These are phyloP conservation scores for Uronychia binucleata DNA, from an alignment of 73 alveolate species.

Conservation along the genomic window DNA sequence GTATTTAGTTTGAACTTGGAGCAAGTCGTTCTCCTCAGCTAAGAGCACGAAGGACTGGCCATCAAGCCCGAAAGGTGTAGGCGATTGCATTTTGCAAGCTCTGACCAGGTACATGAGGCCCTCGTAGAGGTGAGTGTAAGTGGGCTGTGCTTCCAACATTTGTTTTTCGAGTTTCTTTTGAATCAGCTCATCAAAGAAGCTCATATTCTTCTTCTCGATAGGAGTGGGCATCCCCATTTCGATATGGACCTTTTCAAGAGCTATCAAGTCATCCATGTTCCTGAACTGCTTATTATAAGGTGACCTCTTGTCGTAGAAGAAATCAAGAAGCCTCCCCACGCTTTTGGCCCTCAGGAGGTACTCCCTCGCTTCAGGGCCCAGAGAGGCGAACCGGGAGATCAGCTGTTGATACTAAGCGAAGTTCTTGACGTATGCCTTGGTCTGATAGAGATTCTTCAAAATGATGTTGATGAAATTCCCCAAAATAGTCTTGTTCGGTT, in stretches of 20 bases:
- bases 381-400: constrained; percentile 43
- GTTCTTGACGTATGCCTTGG: constrained; percentile 24
- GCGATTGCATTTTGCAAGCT: constrained; percentile 4
- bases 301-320: constrained; percentile 20
- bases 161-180: constrained; percentile 41
- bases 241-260: constrained; percentile 1
- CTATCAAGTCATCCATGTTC: constrained; percentile 22
- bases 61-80: neutral
- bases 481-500: neutral
- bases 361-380: constrained; percentile 55
- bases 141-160: constrained; percentile 39
- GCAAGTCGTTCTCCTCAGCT: constrained; percentile 2
- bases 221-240: constrained; percentile 60
- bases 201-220: constrained; percentile 39
- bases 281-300: constrained; percentile 39
- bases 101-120: constrained; percentile 38
- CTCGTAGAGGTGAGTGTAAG: constrained; percentile 42
- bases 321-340: constrained; percentile 52
- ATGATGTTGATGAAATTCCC: constrained; percentile 33
- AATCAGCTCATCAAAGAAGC: constrained; percentile 48
- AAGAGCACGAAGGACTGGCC: neutral
- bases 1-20: neutral
- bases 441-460: neutral
- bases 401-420: constrained; percentile 41
- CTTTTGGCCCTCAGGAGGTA: constrained; percentile 39